Evolutionary conservation across 345 rosid genomes (phyloP), one percentile per base, ranked within the genome.

Genomic region (Gossypioides kirkii): DNA sequence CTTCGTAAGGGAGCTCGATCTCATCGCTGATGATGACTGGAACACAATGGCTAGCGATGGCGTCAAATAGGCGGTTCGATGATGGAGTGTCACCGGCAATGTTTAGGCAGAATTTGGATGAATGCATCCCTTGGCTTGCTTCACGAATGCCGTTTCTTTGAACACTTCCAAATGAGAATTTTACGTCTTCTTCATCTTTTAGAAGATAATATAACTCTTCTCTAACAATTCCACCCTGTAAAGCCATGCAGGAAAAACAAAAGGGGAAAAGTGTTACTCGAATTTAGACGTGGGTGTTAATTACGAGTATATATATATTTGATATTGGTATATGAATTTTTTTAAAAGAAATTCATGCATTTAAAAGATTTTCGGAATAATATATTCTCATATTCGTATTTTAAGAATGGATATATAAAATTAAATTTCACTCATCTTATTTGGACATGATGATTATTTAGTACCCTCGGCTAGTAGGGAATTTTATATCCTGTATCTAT

Each of bases 81-180:
- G 97, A 95, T 4, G 99, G 99, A 2, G 99, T 95, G 73, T 95
- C 99, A 0, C 99, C 98, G 3, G 98, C 98, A 13, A 95, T 89
- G 84, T 93, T 92, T 79, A 92, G 97, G 68, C 99, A 95, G 71
- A 95, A 95, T 76, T 92, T 95, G 12, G 98, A 91, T 5, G 87
- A 71, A 73, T 83, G 89, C 99, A 95, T 95, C 10, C 99, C 99
- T 26, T 60, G 72, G 11, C 89, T 82, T 16, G 98, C 97, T 84
- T 86, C 80, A 52, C 22, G 74, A 55, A 91, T 43, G 59, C 98
- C 99, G 61, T 86, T 81, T 20, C 83, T 88, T 45, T 74, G 83
- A 26, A 93, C 90, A 65, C 86, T 95, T 6, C 98, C 98, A 2
- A 89, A 93, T 22, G 92, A 80, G 76, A 95, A 95, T 72, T 93